A percentile compares a stretch with the other conserved stretches of the same genome.
These are phyloP conservation scores for Pseudocercospora fijiensis DNA, from an alignment of 2,329 filamentous ascomycete genomes.

Conservation along the genomic window DNA sequence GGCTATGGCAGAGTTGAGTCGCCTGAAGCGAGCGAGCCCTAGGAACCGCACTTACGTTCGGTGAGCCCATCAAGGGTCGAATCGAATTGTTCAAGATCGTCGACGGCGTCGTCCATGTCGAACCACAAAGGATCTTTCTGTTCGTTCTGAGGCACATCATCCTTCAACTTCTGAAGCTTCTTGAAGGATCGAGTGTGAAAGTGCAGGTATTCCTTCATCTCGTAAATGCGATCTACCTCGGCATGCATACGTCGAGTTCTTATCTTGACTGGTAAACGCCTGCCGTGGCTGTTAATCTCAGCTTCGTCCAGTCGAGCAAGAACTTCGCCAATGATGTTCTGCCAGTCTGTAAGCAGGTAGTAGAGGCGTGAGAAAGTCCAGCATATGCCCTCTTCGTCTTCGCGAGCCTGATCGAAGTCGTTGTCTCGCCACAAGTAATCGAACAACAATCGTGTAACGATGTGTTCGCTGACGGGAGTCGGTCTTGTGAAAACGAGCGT, in stretches of 20 bases:
- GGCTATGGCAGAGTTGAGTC: background rate
- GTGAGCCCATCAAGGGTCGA: slow-evolving; percentile 38
- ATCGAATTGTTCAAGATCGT: slow-evolving; percentile 41
- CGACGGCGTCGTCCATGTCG: slow-evolving; percentile 40
- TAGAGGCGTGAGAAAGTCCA: slow-evolving; percentile 40
- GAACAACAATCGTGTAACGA: slow-evolving; percentile 38
- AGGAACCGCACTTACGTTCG: slow-evolving; percentile 31
- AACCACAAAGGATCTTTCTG: slow-evolving; percentile 38
- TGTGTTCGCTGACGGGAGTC: slow-evolving; percentile 35
- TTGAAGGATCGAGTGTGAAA: slow-evolving; percentile 39
- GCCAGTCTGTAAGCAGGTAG: slow-evolving; percentile 40
- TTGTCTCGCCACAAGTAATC: slow-evolving; percentile 35
- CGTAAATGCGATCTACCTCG: slow-evolving; percentile 40
- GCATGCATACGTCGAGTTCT: slow-evolving; percentile 36
- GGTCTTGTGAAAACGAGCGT: slow-evolving; percentile 39
- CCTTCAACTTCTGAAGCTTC: slow-evolving; percentile 39
- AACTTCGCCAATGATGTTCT: slow-evolving; percentile 41
- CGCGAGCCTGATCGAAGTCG: slow-evolving; percentile 36
- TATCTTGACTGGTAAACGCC: slow-evolving; percentile 38
- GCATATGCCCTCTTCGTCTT: slow-evolving; percentile 40
- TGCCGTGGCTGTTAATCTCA: slow-evolving; percentile 37
- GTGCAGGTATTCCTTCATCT: slow-evolving; percentile 39
- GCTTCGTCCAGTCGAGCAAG: slow-evolving; percentile 38
- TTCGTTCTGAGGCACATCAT: slow-evolving; percentile 32
- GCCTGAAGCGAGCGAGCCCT: background rate